Evolutionary conservation across 1,284 basidiomycete genomes (phyloP).

Genomic region (Ustilago tritici): DNA sequence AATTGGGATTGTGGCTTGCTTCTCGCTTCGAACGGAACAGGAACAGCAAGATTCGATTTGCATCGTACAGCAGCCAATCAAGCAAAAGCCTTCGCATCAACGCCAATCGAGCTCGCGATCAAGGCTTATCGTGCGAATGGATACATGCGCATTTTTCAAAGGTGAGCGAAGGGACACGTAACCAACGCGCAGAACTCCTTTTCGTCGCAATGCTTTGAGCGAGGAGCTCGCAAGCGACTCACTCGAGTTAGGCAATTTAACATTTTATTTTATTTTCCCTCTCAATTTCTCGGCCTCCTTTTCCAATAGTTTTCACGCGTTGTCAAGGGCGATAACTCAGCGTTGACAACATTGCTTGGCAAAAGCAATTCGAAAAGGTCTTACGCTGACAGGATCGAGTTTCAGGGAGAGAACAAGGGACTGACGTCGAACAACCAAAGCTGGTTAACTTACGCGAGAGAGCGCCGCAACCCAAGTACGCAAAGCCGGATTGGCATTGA

Average conservation of each 20-base stretch:
- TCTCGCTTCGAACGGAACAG: neutral
- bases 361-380: neutral
- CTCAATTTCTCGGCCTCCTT: too few species aligned
- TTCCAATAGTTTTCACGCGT: too few species aligned
- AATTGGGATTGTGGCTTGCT: slow-evolving; percentile 1
- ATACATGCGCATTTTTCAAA: too few species aligned
- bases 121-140: too few species aligned
- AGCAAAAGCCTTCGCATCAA: neutral
- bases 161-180: too few species aligned
- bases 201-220: too few species aligned
- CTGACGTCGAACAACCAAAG: neutral
- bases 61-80: neutral
- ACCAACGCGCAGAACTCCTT: too few species aligned
- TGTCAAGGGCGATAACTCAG: too few species aligned
- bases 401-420: neutral
- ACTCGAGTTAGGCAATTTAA: too few species aligned
- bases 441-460: too few species aligned
- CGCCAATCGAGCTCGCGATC: slow-evolving; percentile 4
- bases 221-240: too few species aligned
- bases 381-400: neutral
- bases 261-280: too few species aligned
- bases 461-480: slow-evolving; percentile 12
- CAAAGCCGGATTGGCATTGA: neutral
- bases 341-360: neutral
- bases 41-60: neutral